These are phyloP conservation scores for Trichoderma cornu-damae DNA, from an alignment of 2,329 filamentous ascomycete species.

Conservation along the genomic window DNA sequence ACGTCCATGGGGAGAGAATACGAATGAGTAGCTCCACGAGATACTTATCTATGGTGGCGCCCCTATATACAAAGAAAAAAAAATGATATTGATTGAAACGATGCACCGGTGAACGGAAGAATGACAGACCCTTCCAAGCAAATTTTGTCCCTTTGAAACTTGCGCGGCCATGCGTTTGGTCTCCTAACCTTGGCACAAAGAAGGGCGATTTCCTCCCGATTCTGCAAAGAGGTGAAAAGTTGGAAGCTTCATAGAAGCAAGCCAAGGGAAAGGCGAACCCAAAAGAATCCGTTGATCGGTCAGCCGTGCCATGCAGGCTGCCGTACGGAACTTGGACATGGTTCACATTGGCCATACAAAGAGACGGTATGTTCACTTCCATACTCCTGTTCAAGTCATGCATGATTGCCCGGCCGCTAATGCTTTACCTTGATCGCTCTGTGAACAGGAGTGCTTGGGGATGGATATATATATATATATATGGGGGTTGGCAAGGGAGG, in stretches of 20 bases:
- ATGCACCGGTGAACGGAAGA: too few species aligned
- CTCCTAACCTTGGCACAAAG: too few species aligned
- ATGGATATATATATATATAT: neutral
- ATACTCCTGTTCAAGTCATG: neutral
- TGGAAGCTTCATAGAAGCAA: too few species aligned
- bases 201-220: too few species aligned
- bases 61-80: too few species aligned
- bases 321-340: neutral
- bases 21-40: neutral
- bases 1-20: neutral
- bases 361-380: conserved; percentile 1
- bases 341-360: neutral
- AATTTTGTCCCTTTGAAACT: too few species aligned
- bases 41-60: too few species aligned
- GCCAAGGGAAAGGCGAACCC: too few species aligned
- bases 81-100: too few species aligned
- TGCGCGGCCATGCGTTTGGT: too few species aligned
- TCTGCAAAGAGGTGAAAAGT: neutral
- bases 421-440: neutral
- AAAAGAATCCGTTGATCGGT: neutral
- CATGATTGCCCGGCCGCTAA: neutral
- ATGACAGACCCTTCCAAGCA: too few species aligned
- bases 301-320: neutral
- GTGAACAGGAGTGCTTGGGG: neutral
- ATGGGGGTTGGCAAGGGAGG: neutral